Base-by-base conservation (phyloP, 192 early-diverging fungal species). In the Obelidium mucronatum region DNA sequence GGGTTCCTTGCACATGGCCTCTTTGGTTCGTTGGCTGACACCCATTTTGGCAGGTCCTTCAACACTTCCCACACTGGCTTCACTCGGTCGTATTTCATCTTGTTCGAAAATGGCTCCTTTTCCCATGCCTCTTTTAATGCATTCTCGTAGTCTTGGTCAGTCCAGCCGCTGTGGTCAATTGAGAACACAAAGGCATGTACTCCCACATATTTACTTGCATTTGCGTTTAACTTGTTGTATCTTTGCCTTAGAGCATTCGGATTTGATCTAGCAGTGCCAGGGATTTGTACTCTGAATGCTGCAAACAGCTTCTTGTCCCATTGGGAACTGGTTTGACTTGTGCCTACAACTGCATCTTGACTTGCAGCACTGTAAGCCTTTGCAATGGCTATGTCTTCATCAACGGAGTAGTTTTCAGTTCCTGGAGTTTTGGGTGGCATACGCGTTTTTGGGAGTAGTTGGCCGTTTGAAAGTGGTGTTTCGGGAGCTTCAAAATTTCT, bases 11-110 rank as follows among this genome's bases (percentile, higher is more conserved):
- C n/a, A 44, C 6, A 44, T 44, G 42, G 42, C 42, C 17, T 44
- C 42, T 44, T 44, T 30, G 5, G 5, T 24, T 30, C 55, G 26
- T 4, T 28, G n/a, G 4, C 5, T 19, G 5, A 3, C 6, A 58
- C 4, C 61, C 61, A 63, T 31, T 63, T 63, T 30, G 34, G 61
- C 8, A 63, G 24, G 6, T 63, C 36, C 61, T 63, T 63, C 61
- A 63, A 39, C 11, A 63, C 36, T 24, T 63, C 61, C 34, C 61
- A 63, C 2, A 31, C 30, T 63, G 61, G 33, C 36, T 63, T 63
- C 2, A 31, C 34, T 6, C 34, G 2, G 5, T 17, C 24, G 36
- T 63, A 63, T 6, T 30, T 39, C 61, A 63, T 17, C 17, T 63
- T 63, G 2, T 15, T 63, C 2, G 61, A 3, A 17, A 63, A 36